phyloP scores from a whole-genome alignment of 2,329 filamentous ascomycete species.

The Fusarium pilosicola region DNA sequence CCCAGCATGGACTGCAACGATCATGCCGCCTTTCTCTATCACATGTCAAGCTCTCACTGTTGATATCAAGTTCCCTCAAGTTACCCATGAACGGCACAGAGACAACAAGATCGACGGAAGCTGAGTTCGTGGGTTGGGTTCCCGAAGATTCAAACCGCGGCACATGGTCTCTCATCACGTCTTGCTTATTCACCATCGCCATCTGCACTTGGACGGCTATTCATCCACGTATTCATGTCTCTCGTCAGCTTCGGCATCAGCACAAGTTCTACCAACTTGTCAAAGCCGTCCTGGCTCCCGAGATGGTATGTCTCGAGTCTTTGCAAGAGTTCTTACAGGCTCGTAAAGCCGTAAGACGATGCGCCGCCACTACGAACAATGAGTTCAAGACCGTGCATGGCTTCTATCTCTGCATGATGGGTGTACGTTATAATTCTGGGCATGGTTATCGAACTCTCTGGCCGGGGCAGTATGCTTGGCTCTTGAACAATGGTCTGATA shows the following conservation, averaged over 20 bases:
- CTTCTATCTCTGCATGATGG: slow-evolving; percentile 9
- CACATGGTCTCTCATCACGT: slow-evolving; percentile 3
- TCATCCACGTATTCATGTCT: neutral
- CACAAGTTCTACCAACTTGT: slow-evolving; percentile 4
- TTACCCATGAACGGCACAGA: neutral
- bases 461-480: slow-evolving; percentile 1
- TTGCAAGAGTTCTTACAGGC: neutral
- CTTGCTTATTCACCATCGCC: slow-evolving; percentile 1
- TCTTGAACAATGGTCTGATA: slow-evolving; percentile 7
- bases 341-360: slow-evolving; percentile 3
- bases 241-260: neutral
- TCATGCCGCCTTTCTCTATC: neutral
- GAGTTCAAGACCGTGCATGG: neutral
- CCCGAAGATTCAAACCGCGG: neutral
- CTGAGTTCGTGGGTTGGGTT: neutral
- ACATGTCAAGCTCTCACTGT: neutral
- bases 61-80: neutral
- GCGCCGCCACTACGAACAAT: neutral
- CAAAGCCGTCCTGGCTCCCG: neutral
- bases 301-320: slow-evolving; percentile 4
- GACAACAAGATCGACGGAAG: neutral
- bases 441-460: neutral
- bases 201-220: slow-evolving; percentile 13
- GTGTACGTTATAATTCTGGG: neutral
- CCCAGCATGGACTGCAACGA: neutral